Evolutionary conservation across 2,329 filamentous ascomycete species (phyloP).

Genomic region (Xylariales sp.): DNA sequence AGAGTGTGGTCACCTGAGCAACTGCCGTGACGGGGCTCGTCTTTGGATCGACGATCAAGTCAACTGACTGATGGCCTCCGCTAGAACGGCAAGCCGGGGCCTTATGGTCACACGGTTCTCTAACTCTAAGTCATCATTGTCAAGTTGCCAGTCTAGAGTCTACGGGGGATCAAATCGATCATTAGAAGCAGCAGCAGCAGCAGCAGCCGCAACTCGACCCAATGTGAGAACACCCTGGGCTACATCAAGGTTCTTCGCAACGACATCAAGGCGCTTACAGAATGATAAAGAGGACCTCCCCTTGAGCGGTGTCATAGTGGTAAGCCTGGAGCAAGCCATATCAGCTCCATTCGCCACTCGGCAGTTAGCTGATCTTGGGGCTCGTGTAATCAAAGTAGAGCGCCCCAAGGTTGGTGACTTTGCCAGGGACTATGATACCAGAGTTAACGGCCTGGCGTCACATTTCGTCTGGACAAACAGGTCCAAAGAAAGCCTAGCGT

Average conservation of each 20-base stretch:
- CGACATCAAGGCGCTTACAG: not conserved
- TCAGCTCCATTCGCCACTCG: constrained; percentile 51
- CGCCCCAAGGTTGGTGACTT: constrained; percentile 48
- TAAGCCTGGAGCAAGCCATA: constrained; percentile 50
- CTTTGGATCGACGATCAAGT: no score
- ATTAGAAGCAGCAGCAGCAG: no score
- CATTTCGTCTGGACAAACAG: constrained; percentile 54
- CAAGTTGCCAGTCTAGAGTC: no score
- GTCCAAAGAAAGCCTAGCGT: constrained; percentile 47
- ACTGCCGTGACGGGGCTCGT: no score
- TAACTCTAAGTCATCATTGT: no score
- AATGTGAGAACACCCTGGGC: not conserved
- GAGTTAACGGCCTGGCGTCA: constrained; percentile 44
- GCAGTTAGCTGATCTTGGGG: constrained; percentile 49
- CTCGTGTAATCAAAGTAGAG: constrained; percentile 51
- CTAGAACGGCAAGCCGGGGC: no score
- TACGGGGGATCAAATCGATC: no score
- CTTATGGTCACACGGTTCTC: no score
- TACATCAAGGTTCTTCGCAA: constrained; percentile 1
- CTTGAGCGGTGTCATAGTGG: constrained; percentile 42
- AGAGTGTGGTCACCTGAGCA: no score
- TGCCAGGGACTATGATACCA: constrained; percentile 44
- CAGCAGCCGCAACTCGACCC: no score
- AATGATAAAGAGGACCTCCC: constrained; percentile 15
- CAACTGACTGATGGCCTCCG: no score